Evolutionary conservation across 805 yeast species (phyloP), one percentile per base, ranked within the genome.

Genomic region (Scheffersomyces spartinae): DNA sequence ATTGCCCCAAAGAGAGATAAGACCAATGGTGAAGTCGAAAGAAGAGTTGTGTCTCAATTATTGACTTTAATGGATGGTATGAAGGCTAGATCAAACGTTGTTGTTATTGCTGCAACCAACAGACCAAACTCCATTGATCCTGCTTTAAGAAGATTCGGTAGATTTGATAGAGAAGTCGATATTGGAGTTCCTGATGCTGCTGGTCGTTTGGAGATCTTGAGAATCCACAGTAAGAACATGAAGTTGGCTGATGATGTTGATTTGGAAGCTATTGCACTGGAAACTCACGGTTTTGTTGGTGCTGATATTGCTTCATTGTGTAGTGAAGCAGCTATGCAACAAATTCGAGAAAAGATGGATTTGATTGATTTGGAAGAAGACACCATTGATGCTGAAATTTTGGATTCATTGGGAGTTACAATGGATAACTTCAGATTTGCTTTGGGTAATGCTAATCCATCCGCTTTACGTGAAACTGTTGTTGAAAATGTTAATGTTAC

Each of bases 271-370:
- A 80, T 91, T 51, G 97, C 98, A 9, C 65, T 93, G 14, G 98
- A 91, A 63, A 91, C 98, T 19, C 99, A 93, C 52, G 99, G 99
- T 65, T 91, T 86, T 49, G 99, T 91, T 32, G 99, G 99, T 66
- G 95, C 96, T 26, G 99, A 91, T 72, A 67, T 91, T 45, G 98
- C 98, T 2, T 86, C 97, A 6, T 68, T 91, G 48, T 91, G 98
- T 69, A 85, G 96, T n/a, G 99, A 93, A 64, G 98, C 98, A 38
- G 99, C 98, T 32, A 91, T 91, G 98, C 98, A 91, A 69, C 98
- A 93, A 67, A 91, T 91, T 49, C 83, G 98, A 62, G 99, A 91
- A 63, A 91, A 91, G 74, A 86, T 91, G 96, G 98, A 91, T 48
- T 67, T 91, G 38, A 91, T 93, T 42, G 97, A 88, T 48, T 67